Base-by-base conservation (phyloP, 1,284 basidiomycete species). In the Blastosporella zonata region DNA sequence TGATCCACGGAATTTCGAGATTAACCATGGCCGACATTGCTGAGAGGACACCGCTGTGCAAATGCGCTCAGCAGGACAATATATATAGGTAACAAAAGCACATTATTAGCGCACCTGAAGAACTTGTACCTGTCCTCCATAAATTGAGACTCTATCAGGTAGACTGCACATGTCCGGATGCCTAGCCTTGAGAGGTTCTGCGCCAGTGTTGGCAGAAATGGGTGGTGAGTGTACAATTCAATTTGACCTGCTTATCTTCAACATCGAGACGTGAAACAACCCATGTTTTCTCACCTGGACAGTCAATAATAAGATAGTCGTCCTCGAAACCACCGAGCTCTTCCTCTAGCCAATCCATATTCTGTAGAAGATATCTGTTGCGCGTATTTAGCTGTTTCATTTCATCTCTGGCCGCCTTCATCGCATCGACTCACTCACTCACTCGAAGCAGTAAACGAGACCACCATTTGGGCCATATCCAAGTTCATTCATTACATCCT, bases 1-100 rank as follows among this genome's bases (percentile, higher is more conserved):
- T 99, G 55, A 99, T 85, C 87, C 94, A 97, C 0, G 94, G 92
- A 34, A 97, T 84, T 62, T 98, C 96, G 22, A 99, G 79, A 58
- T 95, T 94, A 46, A 99, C 90, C 97, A 99, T 99, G 38, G 95
- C 93, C 39, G 91, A 95, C 94, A 99, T 98, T 18, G 97, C 97
- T 46, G 90, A 92, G 49, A 99, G 76, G 1, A 98, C 95, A n/a
- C 97, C 97, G 49, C 94, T 93, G 61, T 15, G 38, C 9, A 45
- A 29, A 45, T 34, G 15, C 6, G n/a, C 8, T 34, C 15, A 34
- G 33, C 4, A 4, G 35, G 18, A 47, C 22, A 53, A 15, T 37
- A 43, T 39, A n/a, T n/a, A n/a, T n/a, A n/a, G n/a, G n/a, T 35
- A 29, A 43, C 36, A 23, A 6, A 13, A 46, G 25, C 42, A 21